Evolutionary conservation across 306 rosid genomes (phyloP), one percentile per base, ranked within the genome.

Genomic region (Aeschynomene evenia): DNA sequence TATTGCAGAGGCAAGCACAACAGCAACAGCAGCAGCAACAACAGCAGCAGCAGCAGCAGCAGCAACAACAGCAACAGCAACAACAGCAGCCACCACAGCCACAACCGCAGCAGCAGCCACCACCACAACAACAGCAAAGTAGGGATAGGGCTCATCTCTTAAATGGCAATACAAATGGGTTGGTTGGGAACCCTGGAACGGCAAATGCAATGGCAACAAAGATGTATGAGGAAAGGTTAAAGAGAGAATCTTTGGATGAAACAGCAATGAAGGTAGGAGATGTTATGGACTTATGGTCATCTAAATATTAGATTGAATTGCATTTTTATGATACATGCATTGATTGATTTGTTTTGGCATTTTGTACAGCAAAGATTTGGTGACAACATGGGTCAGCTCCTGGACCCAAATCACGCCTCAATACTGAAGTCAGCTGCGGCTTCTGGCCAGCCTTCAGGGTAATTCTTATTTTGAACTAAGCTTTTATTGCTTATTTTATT

Each of bases 371-470:
- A 86, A 77, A 84, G 99, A 77, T 95, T 81, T 77, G 88, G 97
- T 36, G 99, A 95, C 70, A 95, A 84, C 84, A 89, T 89, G 79
- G 86, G 97, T 70, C 96, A 83, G 69, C 89, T 95, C 70, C 80
- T 91, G 87, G 99, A 95, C 73, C 88, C 85, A 22, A 89, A 75
- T 80, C 92, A 95, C 48, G 83, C 97, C 68, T 83, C 99, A 23
- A 77, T 95, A 62, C 74, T 91, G 50, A 95, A 91, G 95, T 87
- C 99, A 74, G 87, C 92, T 79, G 87, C 88, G 37, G 95, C 92
- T 66, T 21, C 88, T 72, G 89, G 97, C 79, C 97, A 94, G 81
- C 86, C 97, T 66, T 89, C 99, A 49, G 99, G 99, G 99, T 95
- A 51, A 49, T 6, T 68, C 62, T 65, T 83, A 59, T 54, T 62